phyloP scores from a whole-genome alignment of 2,329 filamentous ascomycete species.

The Fusarium solani-melongenae region DNA sequence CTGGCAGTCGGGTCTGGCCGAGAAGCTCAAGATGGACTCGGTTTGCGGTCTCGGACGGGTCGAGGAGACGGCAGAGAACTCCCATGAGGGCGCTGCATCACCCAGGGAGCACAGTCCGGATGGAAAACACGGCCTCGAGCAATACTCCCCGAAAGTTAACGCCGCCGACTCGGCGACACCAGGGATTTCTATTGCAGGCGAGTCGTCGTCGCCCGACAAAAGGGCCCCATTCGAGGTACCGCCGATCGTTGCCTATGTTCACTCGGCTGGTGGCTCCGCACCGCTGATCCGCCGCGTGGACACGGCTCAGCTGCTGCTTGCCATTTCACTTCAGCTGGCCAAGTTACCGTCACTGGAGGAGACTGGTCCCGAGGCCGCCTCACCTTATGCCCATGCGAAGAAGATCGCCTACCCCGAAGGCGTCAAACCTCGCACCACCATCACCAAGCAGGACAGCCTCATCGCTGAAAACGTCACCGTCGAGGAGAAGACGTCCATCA shows the following conservation, averaged over 20 bases:
- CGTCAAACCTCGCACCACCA: conserved; percentile 82
- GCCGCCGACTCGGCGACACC: not conserved
- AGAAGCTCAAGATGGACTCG: conserved; percentile 79
- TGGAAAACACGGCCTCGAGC: conserved; percentile 15
- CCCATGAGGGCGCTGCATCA: conserved; percentile 44
- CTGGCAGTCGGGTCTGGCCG: conserved; percentile 85
- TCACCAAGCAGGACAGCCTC: conserved; percentile 84
- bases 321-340: conserved; percentile 85
- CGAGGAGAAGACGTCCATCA: conserved; percentile 90
- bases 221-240: conserved; percentile 61
- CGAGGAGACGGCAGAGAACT: conserved; percentile 51
- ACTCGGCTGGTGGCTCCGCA: conserved; percentile 64
- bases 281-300: conserved; percentile 89
- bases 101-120: conserved; percentile 39
- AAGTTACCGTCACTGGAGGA: conserved; percentile 81
- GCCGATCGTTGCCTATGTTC: conserved; percentile 84
- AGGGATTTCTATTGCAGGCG: conserved; percentile 8
- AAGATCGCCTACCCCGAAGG: conserved; percentile 88
- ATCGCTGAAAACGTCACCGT: conserved; percentile 91
- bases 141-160: not conserved
- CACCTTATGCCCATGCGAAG: conserved; percentile 79
- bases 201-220: conserved; percentile 13
- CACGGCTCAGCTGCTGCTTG: conserved; percentile 82
- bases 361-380: conserved; percentile 65
- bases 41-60: conserved; percentile 60